These are phyloP conservation scores for Fusarium dimerum DNA, from an alignment of 2,329 filamentous ascomycete species.

Conservation along the genomic window DNA sequence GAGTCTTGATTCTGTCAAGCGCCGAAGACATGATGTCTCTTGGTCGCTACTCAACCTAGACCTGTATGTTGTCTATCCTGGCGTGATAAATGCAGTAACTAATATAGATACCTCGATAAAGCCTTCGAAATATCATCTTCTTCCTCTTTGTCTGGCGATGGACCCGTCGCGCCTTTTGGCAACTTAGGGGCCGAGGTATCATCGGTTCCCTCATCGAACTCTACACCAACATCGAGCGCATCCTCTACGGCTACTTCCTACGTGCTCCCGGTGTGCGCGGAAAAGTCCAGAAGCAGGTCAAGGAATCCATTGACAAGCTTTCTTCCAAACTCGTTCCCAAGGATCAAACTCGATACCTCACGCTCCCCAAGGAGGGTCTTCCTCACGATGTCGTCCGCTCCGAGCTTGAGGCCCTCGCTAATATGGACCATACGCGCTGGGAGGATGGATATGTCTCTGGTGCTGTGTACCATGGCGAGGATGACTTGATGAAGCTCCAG, in stretches of 20 bases:
- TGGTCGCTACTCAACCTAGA: conserved; percentile 66
- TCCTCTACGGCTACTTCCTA: conserved; percentile 83
- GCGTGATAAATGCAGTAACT: no score
- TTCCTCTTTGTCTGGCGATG: conserved; percentile 84
- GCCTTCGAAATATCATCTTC: conserved; percentile 85
- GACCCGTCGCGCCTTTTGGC: conserved; percentile 76
- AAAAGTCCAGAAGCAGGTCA: conserved; percentile 82
- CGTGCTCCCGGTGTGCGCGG: conserved; percentile 82
- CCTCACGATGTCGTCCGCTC: conserved; percentile 73
- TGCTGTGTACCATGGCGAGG: conserved; percentile 93
- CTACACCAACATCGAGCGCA: conserved; percentile 70
- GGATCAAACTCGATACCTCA: conserved; percentile 70
- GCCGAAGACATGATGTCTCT: conserved; percentile 55
- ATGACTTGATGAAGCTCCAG: conserved; percentile 79
- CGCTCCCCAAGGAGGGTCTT: conserved; percentile 83
- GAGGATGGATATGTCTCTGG: conserved; percentile 94
- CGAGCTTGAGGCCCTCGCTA: conserved; percentile 76
- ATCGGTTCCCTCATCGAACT: conserved; percentile 75
- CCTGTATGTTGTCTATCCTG: conserved; percentile 63
- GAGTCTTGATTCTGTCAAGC: conserved; percentile 63
- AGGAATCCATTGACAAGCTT: conserved; percentile 76
- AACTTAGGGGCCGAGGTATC: conserved; percentile 85
- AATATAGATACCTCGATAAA: conserved; percentile 34
- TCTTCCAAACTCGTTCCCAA: conserved; percentile 80
- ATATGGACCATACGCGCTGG: conserved; percentile 94